Evolutionary conservation across 768 basidiomycete species (phyloP), one percentile per base, ranked within the genome.

Genomic region (Thelephora aurantiotincta): DNA sequence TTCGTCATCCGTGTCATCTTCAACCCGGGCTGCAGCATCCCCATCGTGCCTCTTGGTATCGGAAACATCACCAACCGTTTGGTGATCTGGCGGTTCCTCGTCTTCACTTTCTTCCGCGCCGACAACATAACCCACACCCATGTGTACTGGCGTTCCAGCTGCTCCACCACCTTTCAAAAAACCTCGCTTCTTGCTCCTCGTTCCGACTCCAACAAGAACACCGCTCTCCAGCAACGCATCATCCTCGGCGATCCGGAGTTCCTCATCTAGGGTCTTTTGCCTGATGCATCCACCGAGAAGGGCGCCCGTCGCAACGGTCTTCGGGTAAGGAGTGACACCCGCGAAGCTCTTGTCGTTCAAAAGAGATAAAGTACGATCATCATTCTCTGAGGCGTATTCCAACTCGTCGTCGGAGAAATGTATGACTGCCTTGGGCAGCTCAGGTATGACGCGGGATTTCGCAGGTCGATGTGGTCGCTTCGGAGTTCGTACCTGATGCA

Each of bases 151-250:
- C 1, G 57, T 49, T 0, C 86, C 86, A 19, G 79, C 83, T 9
- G 72, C 83, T 0, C 86, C 85, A 11, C 85, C 85, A 55, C 76
- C 79, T 3, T 82, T 79, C 18, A 87, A 65, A 52, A 86, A 89
- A 1, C 82, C 80, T 4, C 58, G 63, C 14, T 62, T 66, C 54
- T 70, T 75, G 45, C 69, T 74, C 57, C 67, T 68, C 35, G 67
- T 74, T 11, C 82, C 82, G 2, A 74, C 68, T 14, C 72, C 80
- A 1, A 67, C 60, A 11, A 77, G 69, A 12, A 75, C 63, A 19
- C 68, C 72, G 49, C 66, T 70, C 1, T 82, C 77, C 16, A 60
- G 30, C 5, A 59, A 60, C 11, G 65, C 49, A n/a, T 67, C 71
- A n/a, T 58, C 59, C 18, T 65, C 63, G 2, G 75, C 78, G 47